Conservation (phyloP, 768 basidiomycete genomes). For the Lanmaoa pseudosensibilis region DNA sequence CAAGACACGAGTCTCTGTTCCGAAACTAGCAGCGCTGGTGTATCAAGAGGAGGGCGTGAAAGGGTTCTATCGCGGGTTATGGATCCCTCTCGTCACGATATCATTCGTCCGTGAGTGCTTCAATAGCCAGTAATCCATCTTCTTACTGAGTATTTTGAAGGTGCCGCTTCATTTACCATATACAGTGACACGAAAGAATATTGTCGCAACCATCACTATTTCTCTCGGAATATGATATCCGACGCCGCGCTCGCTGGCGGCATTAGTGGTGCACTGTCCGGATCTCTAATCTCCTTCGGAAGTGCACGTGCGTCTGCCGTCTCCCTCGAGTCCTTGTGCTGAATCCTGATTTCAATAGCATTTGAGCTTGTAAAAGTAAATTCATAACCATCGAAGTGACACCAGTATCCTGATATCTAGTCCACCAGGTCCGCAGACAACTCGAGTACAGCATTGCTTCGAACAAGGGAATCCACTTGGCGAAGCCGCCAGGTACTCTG, state of each 20-base stretch:
- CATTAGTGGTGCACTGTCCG: constrained; percentile 84
- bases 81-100: constrained; percentile 93
- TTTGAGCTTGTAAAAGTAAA: constrained; percentile 94
- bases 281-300: constrained; percentile 84
- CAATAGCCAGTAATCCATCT: neutral
- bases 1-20: constrained; percentile 71
- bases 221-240: constrained; percentile 56
- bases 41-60: constrained; percentile 83
- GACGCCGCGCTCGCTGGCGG: constrained; percentile 79
- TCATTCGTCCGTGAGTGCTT: constrained; percentile 86
- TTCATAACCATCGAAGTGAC: neutral
- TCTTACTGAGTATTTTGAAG: constrained; percentile 37
- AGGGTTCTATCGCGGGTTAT: constrained; percentile 89
- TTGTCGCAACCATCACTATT: constrained; percentile 56
- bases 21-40: constrained; percentile 66
- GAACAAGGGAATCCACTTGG: constrained; percentile 66
- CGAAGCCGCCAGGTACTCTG: constrained; percentile 74
- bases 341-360: constrained; percentile 40
- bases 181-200: constrained; percentile 82
- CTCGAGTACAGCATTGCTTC: constrained; percentile 90
- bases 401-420: constrained; percentile 10
- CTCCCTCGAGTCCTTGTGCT: constrained; percentile 19
- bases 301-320: constrained; percentile 72
- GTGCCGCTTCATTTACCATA: constrained; percentile 89
- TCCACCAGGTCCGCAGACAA: constrained; percentile 76